Percentiles rank a stretch among this genome's conserved stretches.
Evolutionary conservation across 129 eudicot species (phyloP).

Genomic region (Lonicera japonica): DNA sequence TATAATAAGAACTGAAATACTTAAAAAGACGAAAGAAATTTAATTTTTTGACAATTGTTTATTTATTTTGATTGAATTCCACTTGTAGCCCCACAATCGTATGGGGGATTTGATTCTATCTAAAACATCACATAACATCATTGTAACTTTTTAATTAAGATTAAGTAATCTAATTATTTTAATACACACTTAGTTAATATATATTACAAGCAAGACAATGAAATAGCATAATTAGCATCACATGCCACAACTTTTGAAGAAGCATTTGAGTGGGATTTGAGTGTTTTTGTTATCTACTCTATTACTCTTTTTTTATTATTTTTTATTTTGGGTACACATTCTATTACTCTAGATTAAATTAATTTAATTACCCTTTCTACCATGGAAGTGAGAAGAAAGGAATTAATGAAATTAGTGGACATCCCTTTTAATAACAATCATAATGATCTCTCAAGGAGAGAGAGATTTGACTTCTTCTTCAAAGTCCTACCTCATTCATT

Average conservation of each 20-base stretch:
- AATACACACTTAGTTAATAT: background rate
- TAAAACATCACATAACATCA: background rate
- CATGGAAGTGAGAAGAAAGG: slow-evolving; percentile 12
- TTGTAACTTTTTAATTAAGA: slow-evolving; percentile 16
- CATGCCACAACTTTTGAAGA: slow-evolving; percentile 41
- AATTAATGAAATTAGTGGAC: slow-evolving; percentile 16
- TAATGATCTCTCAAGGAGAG: slow-evolving; percentile 17
- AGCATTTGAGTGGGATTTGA: slow-evolving; percentile 23
- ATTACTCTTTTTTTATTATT: too few relatives aligned
- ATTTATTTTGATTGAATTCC: too few relatives aligned
- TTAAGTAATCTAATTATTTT: too few relatives aligned
- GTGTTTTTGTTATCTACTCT: background rate
- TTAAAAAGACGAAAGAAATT: background rate
- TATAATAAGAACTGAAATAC: background rate
- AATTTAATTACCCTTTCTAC: background rate
- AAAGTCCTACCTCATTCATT: background rate
- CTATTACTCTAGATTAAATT: background rate
- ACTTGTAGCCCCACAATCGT: too few relatives aligned
- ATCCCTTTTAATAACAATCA: slow-evolving; percentile 24
- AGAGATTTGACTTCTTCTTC: slow-evolving; percentile 24
- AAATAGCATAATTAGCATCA: slow-evolving; percentile 54
- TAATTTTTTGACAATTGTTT: background rate
- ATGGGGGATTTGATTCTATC: too few relatives aligned
- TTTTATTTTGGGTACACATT: too few relatives aligned
- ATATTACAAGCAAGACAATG: slow-evolving; percentile 81